Evolutionary conservation across 768 basidiomycete genomes (phyloP).

Genomic region (Pleurotus giganteus): DNA sequence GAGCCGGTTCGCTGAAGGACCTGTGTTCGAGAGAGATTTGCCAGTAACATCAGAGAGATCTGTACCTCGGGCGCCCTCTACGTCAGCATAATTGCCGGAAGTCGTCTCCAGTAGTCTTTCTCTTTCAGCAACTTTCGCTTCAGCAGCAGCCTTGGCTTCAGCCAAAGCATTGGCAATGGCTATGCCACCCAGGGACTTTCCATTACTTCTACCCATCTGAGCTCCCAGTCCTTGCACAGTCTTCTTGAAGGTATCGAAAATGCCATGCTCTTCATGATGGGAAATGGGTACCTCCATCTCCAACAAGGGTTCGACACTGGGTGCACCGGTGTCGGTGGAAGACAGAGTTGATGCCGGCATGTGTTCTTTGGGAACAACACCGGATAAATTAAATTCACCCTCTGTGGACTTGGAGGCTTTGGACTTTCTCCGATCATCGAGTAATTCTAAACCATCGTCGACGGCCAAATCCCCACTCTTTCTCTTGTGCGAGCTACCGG

Average conservation of each 20-base stretch:
- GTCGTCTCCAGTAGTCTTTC: conserved; percentile 49
- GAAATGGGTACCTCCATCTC: neutral
- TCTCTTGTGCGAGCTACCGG: conserved; percentile 42
- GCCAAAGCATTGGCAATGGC: conserved; percentile 59
- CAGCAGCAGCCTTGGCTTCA: conserved; percentile 65
- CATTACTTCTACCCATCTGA: conserved; percentile 52
- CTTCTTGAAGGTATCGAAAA: conserved; percentile 67
- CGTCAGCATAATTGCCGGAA: conserved; percentile 18
- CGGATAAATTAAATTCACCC: conserved; percentile 22
- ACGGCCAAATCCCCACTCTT: conserved; percentile 58
- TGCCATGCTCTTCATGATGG: conserved; percentile 35
- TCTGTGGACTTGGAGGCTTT: conserved; percentile 51
- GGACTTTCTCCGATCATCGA: conserved; percentile 39
- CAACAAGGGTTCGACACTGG: neutral
- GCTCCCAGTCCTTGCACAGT: conserved; percentile 68
- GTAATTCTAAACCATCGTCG: conserved; percentile 17
- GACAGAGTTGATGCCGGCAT: no score
- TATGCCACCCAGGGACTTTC: conserved; percentile 60
- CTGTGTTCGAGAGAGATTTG: conserved; percentile 6
- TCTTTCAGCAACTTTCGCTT: conserved; percentile 67
- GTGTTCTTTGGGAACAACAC: no score
- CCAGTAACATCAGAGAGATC: neutral
- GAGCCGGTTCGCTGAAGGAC: conserved; percentile 33
- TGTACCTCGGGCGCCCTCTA: neutral
- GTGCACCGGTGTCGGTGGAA: no score